Evolutionary conservation across 768 basidiomycete genomes (phyloP), one percentile per base, ranked within the genome.

Genomic region (Pilatotrama ljubarskyi): DNA sequence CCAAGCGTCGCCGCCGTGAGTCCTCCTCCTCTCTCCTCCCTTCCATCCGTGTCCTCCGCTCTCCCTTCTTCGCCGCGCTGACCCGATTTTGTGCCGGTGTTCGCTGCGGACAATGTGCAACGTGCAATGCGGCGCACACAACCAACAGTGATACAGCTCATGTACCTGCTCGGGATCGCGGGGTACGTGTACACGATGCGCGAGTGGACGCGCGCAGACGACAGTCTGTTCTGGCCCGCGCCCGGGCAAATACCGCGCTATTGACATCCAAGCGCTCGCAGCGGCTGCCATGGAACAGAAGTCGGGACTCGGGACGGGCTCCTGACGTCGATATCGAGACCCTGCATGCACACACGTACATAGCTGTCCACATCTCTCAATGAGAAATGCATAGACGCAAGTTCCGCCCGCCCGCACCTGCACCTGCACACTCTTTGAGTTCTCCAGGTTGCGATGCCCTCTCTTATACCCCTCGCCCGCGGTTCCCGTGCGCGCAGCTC

Each of bases 161-260:
- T 79, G 17, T 91, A 94, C 71, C 7, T 83, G 11, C 35, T 77
- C 2, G 92, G 92, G 0, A 77, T 92, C 11, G 70, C 77, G 1
- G 81, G 77, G 0, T 93, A 92, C 66, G 66, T 76, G 7, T 81
- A 70, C 50, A 75, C 79, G n/a, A 75, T 91, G 11, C 63, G 67
- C n/a, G 66, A 74, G 11, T 87, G 84, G 85, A 84, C 85, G 8
- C 58, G 54, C 7, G 73, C 69, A 13, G 69, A 70, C 25, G 69
- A 68, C 26, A 74, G 73, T 41, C 47, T 82, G 35, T 84, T 81
- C 65, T 84, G 83, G 82, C 51, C 61, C 48, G 56, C 22, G 14
- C 56, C 51, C 20, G 61, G 52, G 8, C 54, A 50, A 38, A 40
- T 37, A 20, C 42, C 37, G 50, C 60, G 60, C 25, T 61, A 40